Evolutionary conservation across 2,329 filamentous ascomycete species (phyloP), one percentile per base, ranked within the genome.

Genomic region (Torrubiellomyces zombiae): DNA sequence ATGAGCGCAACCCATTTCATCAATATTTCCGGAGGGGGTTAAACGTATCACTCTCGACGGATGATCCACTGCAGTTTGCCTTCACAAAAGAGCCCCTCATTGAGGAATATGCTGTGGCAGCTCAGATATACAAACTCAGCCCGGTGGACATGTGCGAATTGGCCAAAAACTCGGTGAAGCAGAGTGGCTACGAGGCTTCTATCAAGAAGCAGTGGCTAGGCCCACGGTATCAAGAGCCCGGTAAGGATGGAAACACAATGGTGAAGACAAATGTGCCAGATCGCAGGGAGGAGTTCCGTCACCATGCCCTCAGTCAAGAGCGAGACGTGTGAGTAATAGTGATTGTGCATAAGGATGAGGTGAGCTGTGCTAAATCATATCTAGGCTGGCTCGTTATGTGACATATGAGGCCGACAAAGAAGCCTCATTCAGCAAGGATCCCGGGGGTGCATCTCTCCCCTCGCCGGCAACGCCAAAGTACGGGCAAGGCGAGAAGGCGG

Each of bases 61-160:
- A 98, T 43, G 89, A 98, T 45, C 89, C 89, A 13, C 63, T 98
- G 23, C 89, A 98, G 45, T 98, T 98, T 47, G 89, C 89, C 3
- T 98, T 94, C 45, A 98, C 89, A 5, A 98, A 95, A 43, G 89
- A 98, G 50, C 89, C 89, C 1, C 55, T 98, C 29, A 98, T 98
- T 37, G 89, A 98, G 49, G 89, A 98, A 46, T 98, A 98, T 44
- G 85, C 86, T 0, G 89, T 98, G 7, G 89, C 89, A 4, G 89
- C 89, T 4, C 89, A 98, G 52, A 98, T 98, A 30, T 98, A 95
- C 58, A 95, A 95, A 55, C 69, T 98, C 19, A 91, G 75, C 42
- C 78, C 86, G 1, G 85, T 95, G 4, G 89, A 98, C 43, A 98
- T 98, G 89, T 95, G 89, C 45, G 89, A 98, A 53, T 54, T 98